Evolutionary conservation across 2,329 filamentous ascomycete species (phyloP), one percentile per base, ranked within the genome.

Genomic region (Sporothrix sp.): DNA sequence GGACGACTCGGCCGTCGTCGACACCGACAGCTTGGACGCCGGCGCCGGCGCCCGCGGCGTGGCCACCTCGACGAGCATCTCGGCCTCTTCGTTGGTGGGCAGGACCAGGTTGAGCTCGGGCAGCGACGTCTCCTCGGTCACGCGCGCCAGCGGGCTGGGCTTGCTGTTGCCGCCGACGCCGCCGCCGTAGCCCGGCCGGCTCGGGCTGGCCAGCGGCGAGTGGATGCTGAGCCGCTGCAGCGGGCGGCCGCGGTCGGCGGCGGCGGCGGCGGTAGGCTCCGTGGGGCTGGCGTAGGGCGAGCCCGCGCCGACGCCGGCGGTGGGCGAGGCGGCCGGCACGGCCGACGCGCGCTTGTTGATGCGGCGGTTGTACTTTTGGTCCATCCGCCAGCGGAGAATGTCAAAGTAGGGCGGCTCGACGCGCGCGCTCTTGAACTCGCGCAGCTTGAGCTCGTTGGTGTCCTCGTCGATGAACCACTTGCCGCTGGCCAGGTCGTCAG

Each of bases 381-480:
- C 93, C 69, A 85, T 83, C 63, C 93, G 83, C 89, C 93, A 97
- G 59, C 93, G 79, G 60, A 98, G 72, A 62, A 98, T 95, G 63
- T 95, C 91, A 63, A 98, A 82, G 67, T 97, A 98, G 23, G 84
- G 77, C 18, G 93, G 93, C 68, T 97, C 91, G 50, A 96, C 87
- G 50, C 87, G 87, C 58, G 85, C 80, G 48, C 83, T 78, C 73
- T 87, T 93, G 73, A 97, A 97, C 65, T 95, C 88, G 59, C 86
- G 82, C 61, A 98, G 73, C 70, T 95, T 96, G 58, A 98, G 77
- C 67, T 97, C 93, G 59, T 84, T 81, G 50, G 76, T 87, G 14
- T 98, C 93, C 61, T 98, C 93, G 57, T 97, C 90, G 48, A 98
- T 85, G 60, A 81, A 86, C 74, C 88, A 90, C 67, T 95, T 94